Evolutionary conservation across 1,139 yeast species (phyloP), one percentile per base, ranked within the genome.

Genomic region (Candida albicans): DNA sequence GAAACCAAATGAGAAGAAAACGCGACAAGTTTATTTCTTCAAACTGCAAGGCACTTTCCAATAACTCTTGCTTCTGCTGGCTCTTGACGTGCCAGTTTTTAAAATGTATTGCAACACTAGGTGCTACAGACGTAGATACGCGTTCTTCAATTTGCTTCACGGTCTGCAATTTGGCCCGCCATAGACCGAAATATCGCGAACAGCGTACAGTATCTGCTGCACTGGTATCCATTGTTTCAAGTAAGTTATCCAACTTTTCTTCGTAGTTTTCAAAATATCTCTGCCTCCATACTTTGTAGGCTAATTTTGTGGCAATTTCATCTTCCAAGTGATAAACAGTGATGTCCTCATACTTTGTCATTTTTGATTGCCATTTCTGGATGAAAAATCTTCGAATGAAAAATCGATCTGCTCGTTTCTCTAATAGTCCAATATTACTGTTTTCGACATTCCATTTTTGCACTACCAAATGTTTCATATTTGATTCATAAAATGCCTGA

Each of bases 1-100:
- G 31, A 13, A 28, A 35, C 42, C 42, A 39, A n/a, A 33, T n/a
- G n/a, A 7, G 24, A 22, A 33, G 25, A n/a, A 18, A 44, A 68
- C 69, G 37, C n/a, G 26, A 11, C n/a, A 13, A 18, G n/a, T 30
- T 45, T 1, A 49, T 46, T 1, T 46, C 40, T 32, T 62, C 59
- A 48, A 70, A 69, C 0, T 47, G 47, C 2, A 37, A 35, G 2
- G 68, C 61, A 15, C 29, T 33, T 37, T 38, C 2, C 3, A 44
- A 34, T 5, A 58, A 42, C 1, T 46, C 42, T 8, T 35, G n/a
- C n/a, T 27, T 27, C 4, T 9, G 10, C n/a, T 27, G 29, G 4
- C 29, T 27, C n/a, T n/a, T 27, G n/a, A 4, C 29, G 10, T 27
- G 29, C 29, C 29, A 27, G 10, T 30, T 30, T 30, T 30, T n/a